A percentile compares a stretch with the other conserved stretches of the same genome.
Evolutionary conservation across 2,329 filamentous ascomycete genomes (phyloP).

Genomic region (Trichoderma cornu-damae): DNA sequence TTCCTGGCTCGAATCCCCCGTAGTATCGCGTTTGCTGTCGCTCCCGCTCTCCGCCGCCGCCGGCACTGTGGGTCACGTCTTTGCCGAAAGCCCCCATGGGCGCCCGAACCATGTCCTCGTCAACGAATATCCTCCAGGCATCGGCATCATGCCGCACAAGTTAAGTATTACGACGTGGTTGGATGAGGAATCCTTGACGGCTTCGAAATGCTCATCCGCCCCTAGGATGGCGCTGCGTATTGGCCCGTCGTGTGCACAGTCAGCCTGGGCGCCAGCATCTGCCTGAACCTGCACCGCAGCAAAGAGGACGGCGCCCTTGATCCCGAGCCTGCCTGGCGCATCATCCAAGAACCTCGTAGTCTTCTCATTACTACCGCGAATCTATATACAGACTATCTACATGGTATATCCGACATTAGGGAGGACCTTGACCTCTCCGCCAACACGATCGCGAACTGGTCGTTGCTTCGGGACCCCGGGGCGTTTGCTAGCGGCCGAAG

Average conservation of each 20-base stretch:
- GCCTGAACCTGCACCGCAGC: conserved; percentile 69
- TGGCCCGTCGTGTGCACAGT: conserved; percentile 85
- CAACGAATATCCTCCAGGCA: conserved; percentile 82
- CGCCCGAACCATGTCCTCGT: conserved; percentile 86
- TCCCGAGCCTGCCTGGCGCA: conserved; percentile 45
- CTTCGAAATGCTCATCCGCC: conserved; percentile 31
- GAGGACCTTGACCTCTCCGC: conserved; percentile 61
- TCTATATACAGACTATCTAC: conserved; percentile 66
- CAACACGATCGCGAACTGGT: conserved; percentile 68
- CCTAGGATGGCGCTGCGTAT: conserved; percentile 77
- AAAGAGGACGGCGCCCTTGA: conserved; percentile 56
- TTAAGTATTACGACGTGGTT: conserved; percentile 30
- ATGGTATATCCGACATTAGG: conserved; percentile 64
- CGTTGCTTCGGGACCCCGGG: conserved; percentile 50
- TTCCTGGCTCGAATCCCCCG: conserved; percentile 64
- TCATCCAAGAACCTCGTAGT: conserved; percentile 81
- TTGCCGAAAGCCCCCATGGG: conserved; percentile 62
- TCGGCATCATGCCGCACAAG: conserved; percentile 98
- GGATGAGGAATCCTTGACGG: background rate
- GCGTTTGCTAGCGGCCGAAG: conserved; percentile 49
- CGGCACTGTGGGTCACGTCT: conserved; percentile 39
- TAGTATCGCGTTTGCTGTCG: conserved; percentile 58
- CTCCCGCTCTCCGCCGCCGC: conserved; percentile 36
- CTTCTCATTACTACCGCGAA: conserved; percentile 65
- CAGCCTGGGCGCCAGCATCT: conserved; percentile 71